Evolutionary conservation across 805 yeast species (phyloP).

Genomic region (Jamesozyma jinghongensis): DNA sequence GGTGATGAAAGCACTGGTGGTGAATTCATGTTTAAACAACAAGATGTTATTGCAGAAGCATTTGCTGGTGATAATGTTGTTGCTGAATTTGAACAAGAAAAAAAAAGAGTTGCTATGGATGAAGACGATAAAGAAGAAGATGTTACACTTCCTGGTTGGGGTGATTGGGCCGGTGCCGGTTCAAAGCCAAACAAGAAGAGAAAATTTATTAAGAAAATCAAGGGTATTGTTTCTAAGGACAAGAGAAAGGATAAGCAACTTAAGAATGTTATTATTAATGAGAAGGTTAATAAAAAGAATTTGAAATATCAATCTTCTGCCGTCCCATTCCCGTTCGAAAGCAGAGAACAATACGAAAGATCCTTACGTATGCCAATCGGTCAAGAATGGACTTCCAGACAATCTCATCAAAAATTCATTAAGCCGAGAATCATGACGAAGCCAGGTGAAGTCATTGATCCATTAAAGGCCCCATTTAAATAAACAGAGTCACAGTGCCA

Average conservation of each 20-base stretch:
- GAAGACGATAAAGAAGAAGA: conserved; percentile 88
- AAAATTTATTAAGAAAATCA: conserved; percentile 58
- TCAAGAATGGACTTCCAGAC: conserved; percentile 89
- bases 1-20: conserved; percentile 38
- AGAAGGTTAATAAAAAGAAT: conserved; percentile 73
- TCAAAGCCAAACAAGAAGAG: conserved; percentile 39
- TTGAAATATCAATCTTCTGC: conserved; percentile 75
- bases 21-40: conserved; percentile 57
- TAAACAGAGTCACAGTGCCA: too few species aligned
- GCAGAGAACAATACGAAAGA: conserved; percentile 89
- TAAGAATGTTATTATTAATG: conserved; percentile 82
- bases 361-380: conserved; percentile 93
- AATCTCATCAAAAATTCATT: conserved; percentile 76
- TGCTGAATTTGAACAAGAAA: conserved; percentile 66
- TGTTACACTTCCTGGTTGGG: conserved; percentile 93
- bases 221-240: conserved; percentile 65
- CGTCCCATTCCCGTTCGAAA: conserved; percentile 95
- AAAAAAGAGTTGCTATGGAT: conserved; percentile 51
- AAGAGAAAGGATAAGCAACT: conserved; percentile 70
- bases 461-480: conserved; percentile 78
- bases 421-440: conserved; percentile 83
- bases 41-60: conserved; percentile 77
- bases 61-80: conserved; percentile 97
- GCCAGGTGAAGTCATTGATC: conserved; percentile 85
- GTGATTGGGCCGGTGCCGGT: conserved; percentile 84